A percentile compares a stretch with the other conserved stretches of the same genome.
Conservation (phyloP, 2,329 filamentous ascomycete species). For the Penicillium sp. region DNA sequence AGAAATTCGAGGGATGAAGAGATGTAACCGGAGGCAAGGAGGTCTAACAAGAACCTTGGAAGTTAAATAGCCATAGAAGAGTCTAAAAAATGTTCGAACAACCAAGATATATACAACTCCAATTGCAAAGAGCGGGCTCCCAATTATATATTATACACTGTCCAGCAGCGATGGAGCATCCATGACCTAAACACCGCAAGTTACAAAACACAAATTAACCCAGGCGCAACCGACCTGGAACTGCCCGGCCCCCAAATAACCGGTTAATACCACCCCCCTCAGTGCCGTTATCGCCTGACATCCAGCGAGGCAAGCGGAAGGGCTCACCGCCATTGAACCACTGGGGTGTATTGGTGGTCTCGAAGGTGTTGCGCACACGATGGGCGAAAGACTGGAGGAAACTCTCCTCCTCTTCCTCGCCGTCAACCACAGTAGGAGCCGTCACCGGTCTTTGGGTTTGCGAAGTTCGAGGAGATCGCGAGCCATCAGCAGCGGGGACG, state of each 20-base stretch:
- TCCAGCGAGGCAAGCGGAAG: constrained; percentile 76
- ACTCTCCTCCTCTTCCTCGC: constrained; percentile 68
- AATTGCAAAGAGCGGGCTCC: not conserved
- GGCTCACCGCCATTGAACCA: constrained; percentile 69
- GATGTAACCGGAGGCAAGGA: no score
- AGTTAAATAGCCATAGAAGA: no score
- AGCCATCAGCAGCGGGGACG: constrained; percentile 29
- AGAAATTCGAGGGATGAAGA: no score
- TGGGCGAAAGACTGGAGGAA: constrained; percentile 81
- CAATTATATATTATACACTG: constrained; percentile 17
- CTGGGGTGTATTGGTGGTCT: constrained; percentile 71
- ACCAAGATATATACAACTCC: constrained; percentile 15
- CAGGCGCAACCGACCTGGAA: constrained; percentile 39
- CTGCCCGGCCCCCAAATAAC: constrained; percentile 39
- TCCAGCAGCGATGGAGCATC: constrained; percentile 15
- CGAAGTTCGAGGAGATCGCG: constrained; percentile 26
- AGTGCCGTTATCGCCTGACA: constrained; percentile 55
- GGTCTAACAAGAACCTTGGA: no score
- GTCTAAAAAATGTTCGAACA: no score
- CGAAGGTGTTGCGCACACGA: constrained; percentile 85
- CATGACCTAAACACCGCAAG: constrained; percentile 8
- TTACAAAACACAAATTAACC: constrained; percentile 19
- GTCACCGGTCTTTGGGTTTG: constrained; percentile 31
- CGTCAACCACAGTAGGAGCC: constrained; percentile 44
- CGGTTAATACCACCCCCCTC: constrained; percentile 32